Evolutionary conservation across 805 yeast species (phyloP).

Genomic region (Hanseniaspora thailandica): DNA sequence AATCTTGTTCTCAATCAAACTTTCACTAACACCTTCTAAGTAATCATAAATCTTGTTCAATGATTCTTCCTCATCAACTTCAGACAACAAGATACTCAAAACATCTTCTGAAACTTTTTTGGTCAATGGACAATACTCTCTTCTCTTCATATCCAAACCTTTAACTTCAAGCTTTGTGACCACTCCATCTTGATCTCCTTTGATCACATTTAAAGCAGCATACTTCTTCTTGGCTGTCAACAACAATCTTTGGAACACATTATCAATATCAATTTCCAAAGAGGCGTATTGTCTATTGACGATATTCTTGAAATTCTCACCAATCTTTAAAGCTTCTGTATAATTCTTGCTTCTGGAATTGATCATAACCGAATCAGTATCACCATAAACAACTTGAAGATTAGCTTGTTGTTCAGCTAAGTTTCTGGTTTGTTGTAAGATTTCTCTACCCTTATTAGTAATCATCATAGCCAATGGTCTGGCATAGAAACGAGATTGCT

Average conservation of each 20-base stretch:
- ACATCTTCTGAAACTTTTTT: slow-evolving; percentile 75
- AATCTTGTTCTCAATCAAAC: slow-evolving; percentile 50
- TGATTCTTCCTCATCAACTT: slow-evolving; percentile 65
- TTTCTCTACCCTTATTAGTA: slow-evolving; percentile 90
- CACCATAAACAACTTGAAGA: slow-evolving; percentile 87
- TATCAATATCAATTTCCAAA: slow-evolving; percentile 90
- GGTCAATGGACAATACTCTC: slow-evolving; percentile 89
- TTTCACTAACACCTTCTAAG: slow-evolving; percentile 45
- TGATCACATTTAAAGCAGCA: slow-evolving; percentile 66
- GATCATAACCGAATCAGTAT: slow-evolving; percentile 97
- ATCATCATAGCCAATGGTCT: slow-evolving; percentile 91
- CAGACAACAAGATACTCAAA: slow-evolving; percentile 57
- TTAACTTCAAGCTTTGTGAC: slow-evolving; percentile 66
- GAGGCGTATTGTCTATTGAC: slow-evolving; percentile 82
- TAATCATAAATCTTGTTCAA: slow-evolving; percentile 59
- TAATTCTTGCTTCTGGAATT: slow-evolving; percentile 67
- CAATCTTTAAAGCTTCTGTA: slow-evolving; percentile 67
- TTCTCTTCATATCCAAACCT: slow-evolving; percentile 92
- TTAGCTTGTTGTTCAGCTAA: slow-evolving; percentile 69
- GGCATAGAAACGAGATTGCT: slow-evolving; percentile 85
- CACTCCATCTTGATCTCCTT: slow-evolving; percentile 42
- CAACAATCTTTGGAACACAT: slow-evolving; percentile 72
- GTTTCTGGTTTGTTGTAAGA: slow-evolving; percentile 82
- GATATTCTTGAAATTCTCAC: slow-evolving; percentile 66
- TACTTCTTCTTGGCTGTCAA: slow-evolving; percentile 94